phyloP scores from a whole-genome alignment of 2,329 filamentous ascomycete species.

The Pseudogymnoascus sp. region DNA sequence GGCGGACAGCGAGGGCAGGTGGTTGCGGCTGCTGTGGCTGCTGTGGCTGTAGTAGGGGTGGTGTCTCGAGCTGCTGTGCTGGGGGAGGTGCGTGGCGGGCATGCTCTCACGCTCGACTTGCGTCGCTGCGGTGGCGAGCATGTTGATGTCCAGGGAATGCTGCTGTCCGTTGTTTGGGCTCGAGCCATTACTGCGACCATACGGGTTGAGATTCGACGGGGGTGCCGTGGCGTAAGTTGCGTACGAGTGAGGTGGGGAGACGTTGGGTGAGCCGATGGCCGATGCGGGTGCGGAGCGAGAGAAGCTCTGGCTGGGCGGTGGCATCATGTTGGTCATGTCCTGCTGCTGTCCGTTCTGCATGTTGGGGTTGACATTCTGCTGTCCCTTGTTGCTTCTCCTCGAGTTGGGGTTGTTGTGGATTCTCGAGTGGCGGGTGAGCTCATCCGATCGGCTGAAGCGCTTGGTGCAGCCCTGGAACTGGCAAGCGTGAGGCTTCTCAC shows the following conservation, averaged over 20 bases:
- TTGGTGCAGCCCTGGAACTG: conserved; percentile 93
- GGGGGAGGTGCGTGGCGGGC: conserved; percentile 14
- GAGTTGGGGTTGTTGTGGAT: conserved; percentile 99
- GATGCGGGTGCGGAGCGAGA: conserved; percentile 85
- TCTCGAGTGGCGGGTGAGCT: conserved; percentile 90
- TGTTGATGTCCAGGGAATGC: conserved; percentile 42
- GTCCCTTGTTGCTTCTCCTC: conserved; percentile 76
- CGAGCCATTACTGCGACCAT: conserved; percentile 37
- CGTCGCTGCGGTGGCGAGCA: conserved; percentile 52
- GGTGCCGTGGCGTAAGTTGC: conserved; percentile 55
- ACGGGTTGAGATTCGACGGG: conserved; percentile 39
- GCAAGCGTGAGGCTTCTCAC: conserved; percentile 96
- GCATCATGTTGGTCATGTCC: conserved; percentile 59
- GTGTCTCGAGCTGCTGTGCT: conserved; percentile 39
- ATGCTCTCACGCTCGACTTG: conserved; percentile 52
- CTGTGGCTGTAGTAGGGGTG: conserved; percentile 46
- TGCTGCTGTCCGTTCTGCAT: conserved; percentile 42
- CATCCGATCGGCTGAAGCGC: conserved; percentile 92
- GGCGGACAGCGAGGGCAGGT: conserved; percentile 50
- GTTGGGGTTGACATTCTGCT: conserved; percentile 37
- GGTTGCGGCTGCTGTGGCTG: conserved; percentile 35
- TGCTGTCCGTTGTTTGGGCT: conserved; percentile 32
- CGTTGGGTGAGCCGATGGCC: conserved; percentile 83
- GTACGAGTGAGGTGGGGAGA: conserved; percentile 89
- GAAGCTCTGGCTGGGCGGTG: conserved; percentile 69